Evolutionary conservation across 371 early-diverging fungal species (phyloP), one percentile per base, ranked within the genome.

Genomic region (Basidiobolus heterosporus): DNA sequence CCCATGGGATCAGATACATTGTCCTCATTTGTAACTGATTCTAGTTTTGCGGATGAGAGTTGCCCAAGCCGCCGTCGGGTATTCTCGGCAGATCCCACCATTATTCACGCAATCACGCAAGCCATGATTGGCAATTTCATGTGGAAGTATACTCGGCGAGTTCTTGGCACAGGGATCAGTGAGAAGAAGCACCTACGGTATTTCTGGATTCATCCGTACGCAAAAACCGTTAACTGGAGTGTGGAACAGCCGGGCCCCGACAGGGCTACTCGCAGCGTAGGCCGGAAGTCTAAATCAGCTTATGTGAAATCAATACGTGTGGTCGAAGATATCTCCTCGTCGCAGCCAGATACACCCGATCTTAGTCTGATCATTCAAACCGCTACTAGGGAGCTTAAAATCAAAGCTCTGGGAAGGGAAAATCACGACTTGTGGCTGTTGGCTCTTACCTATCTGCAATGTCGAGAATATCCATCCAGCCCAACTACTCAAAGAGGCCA

Each of bases 201-300:
- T 65, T 75, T 85, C 46, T 85, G 87, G 85, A 62, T 87, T 11
- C 81, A 85, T 53, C 87, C 87, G 16, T 85, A 84, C 47, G 76
- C 80, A 36, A 76, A 74, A 49, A 78, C 78, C 9, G 55, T 87
- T 18, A 78, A 82, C 51, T 87, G 87, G 85, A 72, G 75, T 54
- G 58, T 64, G 48, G 63, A 68, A 41, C 74, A 78, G 30, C 81
- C 83, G 3, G 76, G 73, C n/a, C 51, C 53, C 3, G 68, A 70
- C 55, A 69, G 52, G 68, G 72, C 66, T 67, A 56, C 50, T 37
- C 21, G 40, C 22, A 19, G 36, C 14, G 35, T 41, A 36, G 30
- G 1, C n/a, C 18, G 16, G 15, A 41, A 45, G 45, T 15, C 52
- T 47, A 44, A 52, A 54, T n/a, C 43, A 50, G 44, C 46, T 47